Evolutionary conservation across 2,329 filamentous ascomycete genomes (phyloP).

Genomic region (Lachnellula subtilissima): DNA sequence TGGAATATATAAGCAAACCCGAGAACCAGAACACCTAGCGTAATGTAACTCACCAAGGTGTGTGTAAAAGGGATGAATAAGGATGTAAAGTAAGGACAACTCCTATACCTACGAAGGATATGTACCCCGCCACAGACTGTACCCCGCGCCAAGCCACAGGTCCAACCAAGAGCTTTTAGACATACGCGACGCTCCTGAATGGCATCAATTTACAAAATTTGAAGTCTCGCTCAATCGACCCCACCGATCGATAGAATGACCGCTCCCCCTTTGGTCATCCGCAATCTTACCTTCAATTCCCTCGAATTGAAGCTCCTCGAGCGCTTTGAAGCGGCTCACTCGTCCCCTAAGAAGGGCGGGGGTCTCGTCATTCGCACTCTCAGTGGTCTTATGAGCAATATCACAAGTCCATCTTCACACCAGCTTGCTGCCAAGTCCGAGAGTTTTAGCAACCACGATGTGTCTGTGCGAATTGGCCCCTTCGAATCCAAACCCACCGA

Average conservation of each 20-base stretch:
- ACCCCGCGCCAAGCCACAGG: too few relatives aligned
- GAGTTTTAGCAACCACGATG: constrained; percentile 56
- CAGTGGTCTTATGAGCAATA: constrained; percentile 39
- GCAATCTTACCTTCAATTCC: constrained; percentile 73
- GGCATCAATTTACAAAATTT: too few relatives aligned
- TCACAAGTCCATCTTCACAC: constrained; percentile 35
- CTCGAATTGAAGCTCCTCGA: constrained; percentile 70
- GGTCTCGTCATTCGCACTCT: constrained; percentile 43
- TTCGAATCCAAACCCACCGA: constrained; percentile 63
- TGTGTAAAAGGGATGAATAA: too few relatives aligned
- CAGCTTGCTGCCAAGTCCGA: constrained; percentile 48
- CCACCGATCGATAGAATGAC: constrained; percentile 16
- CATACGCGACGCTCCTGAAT: background rate
- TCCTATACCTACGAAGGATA: too few relatives aligned
- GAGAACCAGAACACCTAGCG: too few relatives aligned
- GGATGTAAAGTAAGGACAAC: too few relatives aligned
- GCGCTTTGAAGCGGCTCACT: constrained; percentile 57
- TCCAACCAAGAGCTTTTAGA: too few relatives aligned
- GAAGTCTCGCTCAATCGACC: background rate
- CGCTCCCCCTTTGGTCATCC: constrained; percentile 56
- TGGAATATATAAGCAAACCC: too few relatives aligned
- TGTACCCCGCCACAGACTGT: too few relatives aligned
- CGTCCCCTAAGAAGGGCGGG: constrained; percentile 30
- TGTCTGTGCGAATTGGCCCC: constrained; percentile 59
- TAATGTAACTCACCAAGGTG: too few relatives aligned